These are phyloP conservation scores for Boletus barrowsii DNA, from an alignment of 768 basidiomycete genomes.

Conservation along the genomic window DNA sequence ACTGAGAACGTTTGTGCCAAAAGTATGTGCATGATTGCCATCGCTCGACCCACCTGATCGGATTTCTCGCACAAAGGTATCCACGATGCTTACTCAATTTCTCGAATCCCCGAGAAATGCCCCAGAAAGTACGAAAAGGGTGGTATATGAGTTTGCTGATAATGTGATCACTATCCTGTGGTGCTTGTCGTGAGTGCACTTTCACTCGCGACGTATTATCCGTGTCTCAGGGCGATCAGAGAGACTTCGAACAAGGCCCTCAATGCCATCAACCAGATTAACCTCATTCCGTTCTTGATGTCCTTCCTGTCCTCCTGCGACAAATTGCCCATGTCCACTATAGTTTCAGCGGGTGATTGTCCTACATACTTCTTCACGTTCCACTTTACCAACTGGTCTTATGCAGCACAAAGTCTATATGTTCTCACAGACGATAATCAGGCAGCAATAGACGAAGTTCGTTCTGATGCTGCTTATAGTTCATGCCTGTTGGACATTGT, in stretches of 20 bases:
- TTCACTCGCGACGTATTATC: background rate
- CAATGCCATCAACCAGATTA: conserved; percentile 73
- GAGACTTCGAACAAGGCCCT: conserved; percentile 91
- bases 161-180: conserved; percentile 91
- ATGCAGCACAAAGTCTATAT: conserved; percentile 84
- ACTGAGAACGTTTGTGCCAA: conserved; percentile 71
- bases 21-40: conserved; percentile 43
- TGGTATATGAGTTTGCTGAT: conserved; percentile 86
- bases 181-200: conserved; percentile 85
- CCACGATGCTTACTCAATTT: conserved; percentile 64
- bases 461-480: conserved; percentile 56
- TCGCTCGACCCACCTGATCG: background rate
- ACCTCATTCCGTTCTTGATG: conserved; percentile 81
- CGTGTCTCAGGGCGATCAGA: conserved; percentile 39
- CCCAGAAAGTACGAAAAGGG: conserved; percentile 65
- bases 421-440: conserved; percentile 89
- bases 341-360: conserved; percentile 73
- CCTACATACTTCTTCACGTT: background rate
- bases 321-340: conserved; percentile 65
- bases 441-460: conserved; percentile 65
- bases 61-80: conserved; percentile 51
- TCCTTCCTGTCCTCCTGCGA: conserved; percentile 78
- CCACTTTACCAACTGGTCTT: background rate
- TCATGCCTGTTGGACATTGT: conserved; percentile 65
- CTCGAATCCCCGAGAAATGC: conserved; percentile 58